Evolutionary conservation across 371 early-diverging fungal genomes (phyloP), one percentile per base, ranked within the genome.

Genomic region (Parasitella parasitica): DNA sequence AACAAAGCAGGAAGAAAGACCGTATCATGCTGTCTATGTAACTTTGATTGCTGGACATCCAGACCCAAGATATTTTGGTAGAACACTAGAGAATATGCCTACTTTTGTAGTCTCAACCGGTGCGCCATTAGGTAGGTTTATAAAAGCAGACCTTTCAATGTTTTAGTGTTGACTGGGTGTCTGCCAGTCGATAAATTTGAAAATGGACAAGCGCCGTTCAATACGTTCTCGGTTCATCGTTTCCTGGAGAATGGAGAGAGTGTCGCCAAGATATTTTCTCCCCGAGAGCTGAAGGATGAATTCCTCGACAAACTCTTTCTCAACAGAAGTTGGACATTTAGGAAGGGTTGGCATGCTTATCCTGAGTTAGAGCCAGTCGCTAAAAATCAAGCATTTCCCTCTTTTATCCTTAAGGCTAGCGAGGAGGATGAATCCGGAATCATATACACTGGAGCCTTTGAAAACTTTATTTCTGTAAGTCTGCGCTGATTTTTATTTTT

Each of bases 321-420:
- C 4, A 75, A 71, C 43, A 69, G 78, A 24, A 83, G 81, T 6
- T 87, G 86, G 86, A 79, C 79, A 12, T 74, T 73, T 41, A 73
- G 75, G 27, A 84, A 85, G 57, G 71, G 60, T 20, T 91, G 91
- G 91, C 79, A 86, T 28, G 84, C 89, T 5, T 91, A 89, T 43
- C 91, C 91, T 7, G 43, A 70, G 12, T 59, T 91, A 4, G 32
- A 56, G 11, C 86, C 89, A 0, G 39, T 81, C 3, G 34, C 43
- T 3, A 39, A 50, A 0, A 20, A 55, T 2, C 27, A 55, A 8
- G 46, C 64, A 60, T 72, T 71, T 53, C 56, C 69, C 9, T 48
- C 74, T 8, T 62, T 74, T 13, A 54, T 80, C 9, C 43, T 67
- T 8, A 68, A 63, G 27, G 35, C 59, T n/a, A 30, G 66, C 13